Percentiles rank a stretch among this genome's conserved stretches.
Evolutionary conservation across 306 rosid species (phyloP).

Genomic region (Quercus suber): DNA sequence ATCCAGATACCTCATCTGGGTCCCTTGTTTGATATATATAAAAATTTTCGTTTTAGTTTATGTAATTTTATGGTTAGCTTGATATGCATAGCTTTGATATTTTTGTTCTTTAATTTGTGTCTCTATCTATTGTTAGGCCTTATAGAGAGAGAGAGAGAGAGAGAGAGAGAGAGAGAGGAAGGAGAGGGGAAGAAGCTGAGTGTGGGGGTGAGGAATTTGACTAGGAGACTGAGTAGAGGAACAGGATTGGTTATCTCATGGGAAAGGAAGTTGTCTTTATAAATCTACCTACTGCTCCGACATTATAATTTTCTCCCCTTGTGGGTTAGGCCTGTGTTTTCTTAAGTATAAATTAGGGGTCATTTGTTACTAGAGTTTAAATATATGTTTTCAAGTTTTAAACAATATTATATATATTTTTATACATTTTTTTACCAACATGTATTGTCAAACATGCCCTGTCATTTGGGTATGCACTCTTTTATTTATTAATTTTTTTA

Average conservation of each 20-base stretch:
- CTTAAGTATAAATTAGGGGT: too few species aligned
- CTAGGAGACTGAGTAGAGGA: neutral
- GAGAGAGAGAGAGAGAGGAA: neutral
- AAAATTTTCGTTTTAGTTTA: neutral
- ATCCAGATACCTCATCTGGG: slow-evolving; percentile 21
- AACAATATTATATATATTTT: accelerated
- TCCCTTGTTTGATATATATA: neutral
- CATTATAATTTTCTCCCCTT: neutral
- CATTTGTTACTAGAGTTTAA: too few species aligned
- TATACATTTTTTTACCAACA: accelerated
- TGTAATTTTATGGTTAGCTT: neutral
- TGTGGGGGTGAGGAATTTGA: slow-evolving; percentile 23
- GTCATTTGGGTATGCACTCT: too few species aligned
- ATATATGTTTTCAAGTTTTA: too few species aligned
- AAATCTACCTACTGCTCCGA: slow-evolving; percentile 11
- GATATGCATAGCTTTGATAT: neutral
- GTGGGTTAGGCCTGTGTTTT: too few species aligned
- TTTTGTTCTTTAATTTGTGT: slow-evolving; percentile 10
- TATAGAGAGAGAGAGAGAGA: slow-evolving; percentile 23
- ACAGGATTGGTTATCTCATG: neutral
- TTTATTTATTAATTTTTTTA: too few species aligned
- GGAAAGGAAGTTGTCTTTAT: slow-evolving; percentile 35
- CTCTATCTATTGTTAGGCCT: slow-evolving; percentile 6
- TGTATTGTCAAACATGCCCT: accelerated
- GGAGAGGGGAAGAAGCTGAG: slow-evolving; percentile 7